phyloP scores from a whole-genome alignment of 148 eudicot species.

The Rhododendron vialii region DNA sequence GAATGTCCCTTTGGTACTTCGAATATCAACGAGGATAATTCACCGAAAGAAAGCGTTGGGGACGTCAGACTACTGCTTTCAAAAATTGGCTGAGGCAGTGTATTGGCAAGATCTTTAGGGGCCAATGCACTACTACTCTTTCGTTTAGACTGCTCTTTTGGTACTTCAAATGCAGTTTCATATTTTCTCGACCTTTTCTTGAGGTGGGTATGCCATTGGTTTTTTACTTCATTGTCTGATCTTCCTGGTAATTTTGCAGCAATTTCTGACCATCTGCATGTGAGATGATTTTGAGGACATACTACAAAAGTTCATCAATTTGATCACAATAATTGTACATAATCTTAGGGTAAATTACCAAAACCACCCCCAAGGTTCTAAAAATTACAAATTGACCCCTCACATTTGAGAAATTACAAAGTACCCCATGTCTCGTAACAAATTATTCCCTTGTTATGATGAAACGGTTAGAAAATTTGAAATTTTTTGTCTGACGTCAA shows the following conservation, averaged over 20 bases:
- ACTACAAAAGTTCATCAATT: background rate
- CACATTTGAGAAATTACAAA: too few relatives aligned
- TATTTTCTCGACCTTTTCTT: background rate
- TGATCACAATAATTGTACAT: too few relatives aligned
- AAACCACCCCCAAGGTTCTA: too few relatives aligned
- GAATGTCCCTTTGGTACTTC: background rate
- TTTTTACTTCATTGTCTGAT: constrained; percentile 67
- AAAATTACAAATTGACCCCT: too few relatives aligned
- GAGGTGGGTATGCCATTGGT: constrained; percentile 34
- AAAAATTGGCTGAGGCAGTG: background rate
- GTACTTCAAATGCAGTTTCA: background rate
- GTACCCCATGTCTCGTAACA: too few relatives aligned
- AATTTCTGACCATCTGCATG: constrained; percentile 49
- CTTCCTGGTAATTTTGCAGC: constrained; percentile 50
- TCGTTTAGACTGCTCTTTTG: background rate
- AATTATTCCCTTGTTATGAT: too few relatives aligned
- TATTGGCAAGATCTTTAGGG: background rate
- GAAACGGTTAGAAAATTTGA: too few relatives aligned
- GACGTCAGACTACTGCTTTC: background rate
- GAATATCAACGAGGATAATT: background rate
- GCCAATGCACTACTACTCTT: background rate
- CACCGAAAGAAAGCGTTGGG: background rate
- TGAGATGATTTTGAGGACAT: background rate
- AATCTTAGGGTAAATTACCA: too few relatives aligned
- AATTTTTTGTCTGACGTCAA: too few relatives aligned